These are phyloP conservation scores for Sporothrix inflata DNA, from an alignment of 2,329 filamentous ascomycete species.

Conservation along the genomic window DNA sequence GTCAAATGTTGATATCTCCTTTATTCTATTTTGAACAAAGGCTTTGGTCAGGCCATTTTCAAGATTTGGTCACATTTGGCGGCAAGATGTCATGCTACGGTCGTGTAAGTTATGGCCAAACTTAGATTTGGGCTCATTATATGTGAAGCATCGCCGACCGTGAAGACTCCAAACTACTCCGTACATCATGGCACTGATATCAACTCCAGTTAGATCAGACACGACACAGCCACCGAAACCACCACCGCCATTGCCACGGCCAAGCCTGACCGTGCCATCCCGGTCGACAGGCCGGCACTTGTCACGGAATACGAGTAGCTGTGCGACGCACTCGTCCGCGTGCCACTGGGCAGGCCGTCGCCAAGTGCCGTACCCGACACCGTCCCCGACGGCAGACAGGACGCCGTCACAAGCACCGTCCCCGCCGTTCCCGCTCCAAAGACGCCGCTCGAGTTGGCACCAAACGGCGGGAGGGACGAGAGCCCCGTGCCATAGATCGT, in stretches of 20 bases:
- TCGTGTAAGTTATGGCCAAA: too few relatives aligned
- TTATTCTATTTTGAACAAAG: neutral
- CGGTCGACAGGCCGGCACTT: neutral
- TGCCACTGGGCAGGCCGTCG: neutral
- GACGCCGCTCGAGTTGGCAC: neutral
- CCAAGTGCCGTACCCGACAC: neutral
- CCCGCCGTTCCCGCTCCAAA: neutral
- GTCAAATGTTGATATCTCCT: neutral
- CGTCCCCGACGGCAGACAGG: neutral
- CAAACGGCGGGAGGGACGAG: neutral
- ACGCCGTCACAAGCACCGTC: neutral
- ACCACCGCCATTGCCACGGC: neutral
- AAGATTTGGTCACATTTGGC: too few relatives aligned
- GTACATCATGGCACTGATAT: neutral
- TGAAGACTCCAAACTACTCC: neutral
- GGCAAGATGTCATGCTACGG: too few relatives aligned
- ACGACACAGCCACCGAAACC: neutral
- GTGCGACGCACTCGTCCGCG: neutral
- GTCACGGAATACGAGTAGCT: constrained; percentile 3
- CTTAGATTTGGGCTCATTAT: too few relatives aligned
- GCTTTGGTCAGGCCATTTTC: too few relatives aligned
- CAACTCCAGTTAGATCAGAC: neutral
- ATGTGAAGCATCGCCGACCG: too few relatives aligned
- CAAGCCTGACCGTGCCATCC: neutral
- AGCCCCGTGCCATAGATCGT: neutral